Evolutionary conservation across 805 yeast genomes (phyloP).

Genomic region (Pichia nakasei): DNA sequence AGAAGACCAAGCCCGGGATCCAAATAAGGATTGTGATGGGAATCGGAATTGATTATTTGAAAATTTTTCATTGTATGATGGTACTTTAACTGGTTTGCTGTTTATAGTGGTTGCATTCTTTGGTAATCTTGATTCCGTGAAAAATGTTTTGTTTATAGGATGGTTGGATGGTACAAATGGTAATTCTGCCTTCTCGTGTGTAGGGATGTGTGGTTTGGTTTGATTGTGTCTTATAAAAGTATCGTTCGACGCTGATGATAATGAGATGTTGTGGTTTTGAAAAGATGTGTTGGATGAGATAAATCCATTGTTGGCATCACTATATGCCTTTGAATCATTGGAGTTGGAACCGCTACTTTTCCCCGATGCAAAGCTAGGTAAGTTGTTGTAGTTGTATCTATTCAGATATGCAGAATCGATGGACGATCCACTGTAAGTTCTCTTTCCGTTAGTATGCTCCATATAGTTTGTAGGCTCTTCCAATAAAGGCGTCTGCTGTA

Average conservation of each 20-base stretch:
- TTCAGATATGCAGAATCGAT: neutral
- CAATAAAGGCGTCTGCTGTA: no score
- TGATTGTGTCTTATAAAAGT: neutral
- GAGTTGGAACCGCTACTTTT: neutral
- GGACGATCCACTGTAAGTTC: constrained; percentile 2
- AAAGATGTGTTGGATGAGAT: neutral
- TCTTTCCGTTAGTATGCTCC: neutral
- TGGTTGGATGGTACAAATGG: constrained; percentile 13
- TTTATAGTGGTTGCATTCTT: neutral
- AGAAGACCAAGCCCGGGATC: constrained; percentile 2
- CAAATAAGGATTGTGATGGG: constrained; percentile 3
- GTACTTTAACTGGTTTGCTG: neutral
- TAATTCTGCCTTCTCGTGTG: constrained; percentile 1
- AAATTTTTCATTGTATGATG: neutral
- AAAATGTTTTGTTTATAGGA: constrained; percentile 1
- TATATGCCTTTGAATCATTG: neutral
- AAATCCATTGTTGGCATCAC: neutral
- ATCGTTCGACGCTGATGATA: neutral
- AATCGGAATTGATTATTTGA: neutral
- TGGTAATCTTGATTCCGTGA: constrained; percentile 4
- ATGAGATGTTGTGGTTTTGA: neutral
- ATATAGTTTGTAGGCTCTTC: no score
- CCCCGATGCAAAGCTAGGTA: constrained; percentile 11
- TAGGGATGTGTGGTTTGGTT: neutral
- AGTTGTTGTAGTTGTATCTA: constrained; percentile 6